These are phyloP conservation scores for Xylariaceae sp. DNA, from an alignment of 2,329 filamentous ascomycete species.

Conservation along the genomic window DNA sequence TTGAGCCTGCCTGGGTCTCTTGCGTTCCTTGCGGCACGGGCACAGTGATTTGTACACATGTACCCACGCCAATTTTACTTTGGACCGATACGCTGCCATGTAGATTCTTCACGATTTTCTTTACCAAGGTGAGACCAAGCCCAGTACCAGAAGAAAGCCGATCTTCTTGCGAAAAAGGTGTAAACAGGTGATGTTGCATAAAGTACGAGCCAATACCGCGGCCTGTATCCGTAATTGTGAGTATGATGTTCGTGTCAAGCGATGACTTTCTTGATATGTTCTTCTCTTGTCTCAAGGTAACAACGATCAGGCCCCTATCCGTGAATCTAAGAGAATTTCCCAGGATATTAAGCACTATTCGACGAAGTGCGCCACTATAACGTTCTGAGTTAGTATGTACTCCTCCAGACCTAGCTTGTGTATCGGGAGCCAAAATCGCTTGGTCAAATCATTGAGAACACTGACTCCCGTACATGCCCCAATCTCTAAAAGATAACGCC, in stretches of 20 bases:
- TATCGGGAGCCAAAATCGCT: too few species aligned
- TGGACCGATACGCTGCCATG: conserved; percentile 13
- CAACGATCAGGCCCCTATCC: conserved; percentile 26
- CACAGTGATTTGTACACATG: conserved; percentile 33
- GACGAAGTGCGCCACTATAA: conserved; percentile 38
- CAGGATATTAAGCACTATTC: conserved; percentile 60
- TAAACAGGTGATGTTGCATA: conserved; percentile 56
- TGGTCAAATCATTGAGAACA: too few species aligned
- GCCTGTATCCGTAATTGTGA: conserved; percentile 60
- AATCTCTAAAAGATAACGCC: too few species aligned
- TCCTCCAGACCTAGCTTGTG: too few species aligned
- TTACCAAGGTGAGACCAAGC: conserved; percentile 62
- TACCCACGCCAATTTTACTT: conserved; percentile 21
- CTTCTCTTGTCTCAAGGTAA: conserved; percentile 11
- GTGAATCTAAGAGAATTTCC: conserved; percentile 63
- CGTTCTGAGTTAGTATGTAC: too few species aligned
- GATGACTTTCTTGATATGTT: conserved; percentile 7
- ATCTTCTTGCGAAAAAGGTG: conserved; percentile 62
- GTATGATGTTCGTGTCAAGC: conserved; percentile 20
- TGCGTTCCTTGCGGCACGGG: conserved; percentile 15
- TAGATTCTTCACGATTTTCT: conserved; percentile 40
- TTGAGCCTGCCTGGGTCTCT: not conserved
- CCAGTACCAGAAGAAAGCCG: conserved; percentile 57
- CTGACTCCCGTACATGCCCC: too few species aligned
- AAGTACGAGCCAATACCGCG: conserved; percentile 62